A percentile compares a stretch with the other conserved stretches of the same genome.
phyloP scores from a whole-genome alignment of 805 yeast genomes.

The Saccharomycopsis javanensis region DNA sequence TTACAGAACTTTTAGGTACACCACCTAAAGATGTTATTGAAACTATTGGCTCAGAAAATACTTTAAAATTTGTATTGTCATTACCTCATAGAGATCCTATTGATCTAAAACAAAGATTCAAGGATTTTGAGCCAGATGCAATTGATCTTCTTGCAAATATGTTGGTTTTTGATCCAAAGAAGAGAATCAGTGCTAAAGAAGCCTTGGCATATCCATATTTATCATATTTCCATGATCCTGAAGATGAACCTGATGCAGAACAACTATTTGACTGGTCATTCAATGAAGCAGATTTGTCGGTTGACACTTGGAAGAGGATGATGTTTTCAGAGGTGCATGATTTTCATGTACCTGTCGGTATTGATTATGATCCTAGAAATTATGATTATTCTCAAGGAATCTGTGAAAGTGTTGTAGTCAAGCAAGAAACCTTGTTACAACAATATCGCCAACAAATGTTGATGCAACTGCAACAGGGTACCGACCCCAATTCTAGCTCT shows the following conservation, averaged over 20 bases:
- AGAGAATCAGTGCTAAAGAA: conserved; percentile 86
- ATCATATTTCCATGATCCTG: conserved; percentile 93
- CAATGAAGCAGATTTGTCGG: conserved; percentile 95
- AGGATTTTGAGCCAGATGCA: conserved; percentile 71
- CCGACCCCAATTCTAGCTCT: not conserved
- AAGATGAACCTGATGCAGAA: conserved; percentile 92
- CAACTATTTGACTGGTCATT: conserved; percentile 96
- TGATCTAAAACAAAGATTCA: conserved; percentile 74
- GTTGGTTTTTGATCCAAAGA: conserved; percentile 92
- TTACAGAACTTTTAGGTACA: conserved; percentile 90
- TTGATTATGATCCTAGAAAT: conserved; percentile 5
- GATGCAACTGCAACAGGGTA: not conserved
- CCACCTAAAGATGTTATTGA: conserved; percentile 96
- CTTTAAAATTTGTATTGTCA: conserved; percentile 86
- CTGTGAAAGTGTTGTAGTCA: conserved; percentile 10
- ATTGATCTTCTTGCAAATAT: conserved; percentile 79
- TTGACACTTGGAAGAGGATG: conserved; percentile 98
- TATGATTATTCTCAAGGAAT: conserved; percentile 14
- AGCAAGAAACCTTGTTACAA: conserved; percentile 10
- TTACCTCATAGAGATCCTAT: conserved; percentile 90
- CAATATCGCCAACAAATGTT: conserved; percentile 1
- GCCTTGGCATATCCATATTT: conserved; percentile 85
- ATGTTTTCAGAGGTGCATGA: conserved; percentile 96
- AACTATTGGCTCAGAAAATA: conserved; percentile 92
- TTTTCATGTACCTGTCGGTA: conserved; percentile 30